Percentiles rank a stretch among this genome's conserved stretches.
These are phyloP conservation scores for Rhodomyrtus tomentosa DNA, from an alignment of 345 rosid genomes.

Conservation along the genomic window DNA sequence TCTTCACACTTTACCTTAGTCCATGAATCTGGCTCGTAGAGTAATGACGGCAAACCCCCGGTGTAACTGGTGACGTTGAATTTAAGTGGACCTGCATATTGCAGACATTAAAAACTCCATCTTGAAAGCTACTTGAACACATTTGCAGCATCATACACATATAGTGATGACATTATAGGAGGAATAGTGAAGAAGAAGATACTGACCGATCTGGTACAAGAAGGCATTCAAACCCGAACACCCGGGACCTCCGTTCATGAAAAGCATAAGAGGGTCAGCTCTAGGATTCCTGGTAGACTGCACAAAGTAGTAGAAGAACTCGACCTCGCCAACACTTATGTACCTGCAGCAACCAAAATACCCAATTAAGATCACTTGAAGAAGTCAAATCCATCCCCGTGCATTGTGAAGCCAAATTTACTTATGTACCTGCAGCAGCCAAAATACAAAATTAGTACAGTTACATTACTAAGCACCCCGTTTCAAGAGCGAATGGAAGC, in stretches of 20 bases:
- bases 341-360: background rate
- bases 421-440: too few relatives aligned
- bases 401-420: background rate
- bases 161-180: too few relatives aligned
- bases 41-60: conserved; percentile 7
- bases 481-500: background rate
- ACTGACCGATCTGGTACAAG: background rate
- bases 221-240: background rate
- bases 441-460: too few relatives aligned
- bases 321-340: background rate
- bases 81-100: conserved; percentile 10
- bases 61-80: conserved; percentile 4
- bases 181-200: background rate
- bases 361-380: background rate
- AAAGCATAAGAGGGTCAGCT: background rate
- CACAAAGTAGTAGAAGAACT: background rate
- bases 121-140: background rate
- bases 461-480: background rate
- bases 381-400: background rate
- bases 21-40: background rate
- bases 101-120: background rate
- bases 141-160: background rate
- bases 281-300: background rate
- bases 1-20: background rate
- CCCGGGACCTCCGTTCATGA: background rate